Evolutionary conservation across 2,329 filamentous ascomycete species (phyloP), one percentile per base, ranked within the genome.

Genomic region (Aspergillus sp.): DNA sequence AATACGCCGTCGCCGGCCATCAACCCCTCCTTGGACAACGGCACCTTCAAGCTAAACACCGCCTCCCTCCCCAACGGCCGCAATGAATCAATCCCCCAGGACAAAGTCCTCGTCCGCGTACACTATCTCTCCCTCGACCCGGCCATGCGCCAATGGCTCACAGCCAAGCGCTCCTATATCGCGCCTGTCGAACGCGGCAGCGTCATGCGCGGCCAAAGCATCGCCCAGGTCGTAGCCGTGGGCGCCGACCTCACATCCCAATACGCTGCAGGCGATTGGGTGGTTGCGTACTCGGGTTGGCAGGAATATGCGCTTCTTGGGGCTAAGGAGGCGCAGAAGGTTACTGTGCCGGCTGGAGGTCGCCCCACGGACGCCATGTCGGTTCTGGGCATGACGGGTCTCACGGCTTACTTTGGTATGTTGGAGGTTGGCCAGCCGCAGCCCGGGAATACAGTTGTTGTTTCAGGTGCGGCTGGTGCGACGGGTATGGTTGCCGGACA

Each of bases 351-450:
- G 0, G 47, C 63, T 7, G 73, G 73, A 13, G 73, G 73, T n/a
- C 67, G 67, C 12, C 68, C 71, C 17, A 82, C 82, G 12, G 83
- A 88, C 62, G 75, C 81, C 10, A 71, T 85, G 46, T 81, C 81
- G 4, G 76, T 79, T 20, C 70, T 77, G 32, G 86, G 86, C 10
- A 70, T 82, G 65, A 88, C 85, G 0, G 84, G 84, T 2, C 58
- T 90, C 52, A 90, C 87, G 0, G 86, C 86, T 2, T 90, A 88
- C 69, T 86, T 87, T 53, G 86, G 87, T 17, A 80, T 90, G 62
- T 66, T 80, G 25, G 78, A 85, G 47, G 79, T 90, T 41, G 86
- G 81, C 2, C 71, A 84, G 47, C 80, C 85, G 37, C 81, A 84
- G 64, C 66, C 77, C 1, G 85, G 85, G 4, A 85, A 90, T 54